Base-by-base conservation (phyloP, 2,329 filamentous ascomycete genomes). In the Trichophyton verrucosum region DNA sequence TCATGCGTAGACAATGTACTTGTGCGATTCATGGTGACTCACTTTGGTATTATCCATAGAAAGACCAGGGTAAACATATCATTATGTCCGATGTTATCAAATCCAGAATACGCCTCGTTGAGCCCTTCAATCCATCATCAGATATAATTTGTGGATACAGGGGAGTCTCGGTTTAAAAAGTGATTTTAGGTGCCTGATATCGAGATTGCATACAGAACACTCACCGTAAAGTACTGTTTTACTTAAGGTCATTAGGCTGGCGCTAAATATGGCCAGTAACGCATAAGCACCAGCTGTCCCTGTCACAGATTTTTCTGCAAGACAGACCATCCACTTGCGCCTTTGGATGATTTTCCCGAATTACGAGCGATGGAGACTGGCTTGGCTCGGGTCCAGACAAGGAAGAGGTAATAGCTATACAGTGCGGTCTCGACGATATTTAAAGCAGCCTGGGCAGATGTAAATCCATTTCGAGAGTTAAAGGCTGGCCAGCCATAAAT, bases 401-500 rank as follows among this genome's bases (percentile, higher is more conserved):
- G 73, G 66, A 75, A 80, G 15, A 86, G 77, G 68, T 84, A 92
- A 73, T 75, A 77, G 60, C 75, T 73, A 70, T 91, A 92, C 68
- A 85, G 78, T 38, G 76, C 61, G 2, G 82, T 84, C 78, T 94
- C 89, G 60, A 88, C 66, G 5, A 82, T 72, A 69, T 92, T 94
- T 65, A 91, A 70, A 5, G 78, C 67, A 30, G 81, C 81, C 78
- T 95, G 90, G 42, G 89, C 89, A 47, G 80, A 82, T 0, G 88
- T 88, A 74, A 95, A 96, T 40, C 90, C 89, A 70, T 85, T 84
- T 22, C 79, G 73, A 15, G 78, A 78, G 63, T 88, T 75, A 71
- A 81, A 89, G 3, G 87, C 86, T 67, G 86, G 85, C 78, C 81
- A 86, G 46, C 90, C 89, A 76, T 96, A 96, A 36, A 92, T 79